A percentile compares a stretch with the other conserved stretches of the same genome.
These are phyloP conservation scores for Hypocrella siamensis DNA, from an alignment of 2,329 filamentous ascomycete species.

Conservation along the genomic window DNA sequence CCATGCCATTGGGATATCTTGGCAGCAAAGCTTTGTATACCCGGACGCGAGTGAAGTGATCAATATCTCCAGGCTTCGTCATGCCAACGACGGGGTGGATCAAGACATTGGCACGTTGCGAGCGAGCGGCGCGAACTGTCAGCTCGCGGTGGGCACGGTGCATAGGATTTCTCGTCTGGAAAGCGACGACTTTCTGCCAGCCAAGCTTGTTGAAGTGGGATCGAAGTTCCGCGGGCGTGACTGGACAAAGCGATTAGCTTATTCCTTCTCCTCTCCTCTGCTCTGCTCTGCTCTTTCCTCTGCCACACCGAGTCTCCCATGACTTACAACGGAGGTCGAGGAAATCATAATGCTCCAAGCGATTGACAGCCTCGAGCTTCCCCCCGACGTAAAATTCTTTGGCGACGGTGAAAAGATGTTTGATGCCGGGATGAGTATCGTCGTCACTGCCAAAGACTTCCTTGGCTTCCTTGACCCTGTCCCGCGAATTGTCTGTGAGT, in stretches of 20 bases:
- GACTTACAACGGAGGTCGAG: slow-evolving; percentile 78
- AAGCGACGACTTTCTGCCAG: slow-evolving; percentile 93
- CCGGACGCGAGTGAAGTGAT: slow-evolving; percentile 97
- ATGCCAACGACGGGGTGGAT: slow-evolving; percentile 98
- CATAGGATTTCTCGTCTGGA: slow-evolving; percentile 99
- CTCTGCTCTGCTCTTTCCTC: no score
- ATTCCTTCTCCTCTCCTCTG: no score
- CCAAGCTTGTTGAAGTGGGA: slow-evolving; percentile 98
- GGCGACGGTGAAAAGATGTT: slow-evolving; percentile 69
- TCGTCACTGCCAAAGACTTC: slow-evolving; percentile 88
- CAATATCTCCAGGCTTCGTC: slow-evolving; percentile 97
- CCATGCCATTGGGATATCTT: slow-evolving; percentile 98
- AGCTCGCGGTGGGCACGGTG: slow-evolving; percentile 96
- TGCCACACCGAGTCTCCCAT: no score
- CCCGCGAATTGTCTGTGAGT: background rate
- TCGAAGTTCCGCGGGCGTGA: slow-evolving; percentile 87
- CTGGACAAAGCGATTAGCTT: slow-evolving; percentile 22
- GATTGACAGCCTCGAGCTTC: slow-evolving; percentile 89
- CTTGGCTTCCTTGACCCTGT: slow-evolving; percentile 72
- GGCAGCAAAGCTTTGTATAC: slow-evolving; percentile 96
- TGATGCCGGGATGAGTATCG: slow-evolving; percentile 80
- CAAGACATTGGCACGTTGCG: slow-evolving; percentile 93
- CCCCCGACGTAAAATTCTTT: slow-evolving; percentile 89
- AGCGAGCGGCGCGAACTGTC: slow-evolving; percentile 89
- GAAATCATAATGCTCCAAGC: slow-evolving; percentile 97